Evolutionary conservation across 1,284 basidiomycete genomes (phyloP).

Genomic region (Golubevia pallescens): DNA sequence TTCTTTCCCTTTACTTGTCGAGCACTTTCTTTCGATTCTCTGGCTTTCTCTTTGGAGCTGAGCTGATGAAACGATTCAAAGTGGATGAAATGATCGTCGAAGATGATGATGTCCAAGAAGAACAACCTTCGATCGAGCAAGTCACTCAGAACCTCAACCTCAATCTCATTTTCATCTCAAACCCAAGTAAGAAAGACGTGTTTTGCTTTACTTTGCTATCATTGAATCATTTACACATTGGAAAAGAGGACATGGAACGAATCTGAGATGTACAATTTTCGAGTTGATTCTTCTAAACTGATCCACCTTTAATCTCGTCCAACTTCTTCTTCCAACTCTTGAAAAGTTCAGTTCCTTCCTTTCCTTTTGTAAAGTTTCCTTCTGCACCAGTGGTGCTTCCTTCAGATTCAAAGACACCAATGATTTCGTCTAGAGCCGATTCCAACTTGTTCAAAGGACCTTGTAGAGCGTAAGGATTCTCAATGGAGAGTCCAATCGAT

Average conservation of each 20-base stretch:
- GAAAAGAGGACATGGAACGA: too few relatives aligned
- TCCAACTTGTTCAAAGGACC: constrained; percentile 42
- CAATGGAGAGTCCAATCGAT: constrained; percentile 40
- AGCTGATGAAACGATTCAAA: background rate
- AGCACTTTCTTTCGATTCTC: background rate
- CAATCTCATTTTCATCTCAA: background rate
- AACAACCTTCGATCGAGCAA: background rate
- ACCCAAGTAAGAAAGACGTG: background rate
- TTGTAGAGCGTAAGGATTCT: constrained; percentile 46
- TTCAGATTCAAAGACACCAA: constrained; percentile 40
- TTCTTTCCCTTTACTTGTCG: background rate
- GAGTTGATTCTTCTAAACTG: background rate
- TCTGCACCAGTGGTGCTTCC: constrained; percentile 38
- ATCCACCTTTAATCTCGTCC: constrained; percentile 32
- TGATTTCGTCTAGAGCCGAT: constrained; percentile 37
- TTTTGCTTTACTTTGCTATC: too few relatives aligned
- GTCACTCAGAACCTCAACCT: background rate
- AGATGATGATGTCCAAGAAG: background rate
- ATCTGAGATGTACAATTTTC: too few relatives aligned
- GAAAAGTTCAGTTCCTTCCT: constrained; percentile 39
- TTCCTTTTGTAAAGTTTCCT: constrained; percentile 41
- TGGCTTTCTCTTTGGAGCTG: too few relatives aligned
- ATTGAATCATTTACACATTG: too few relatives aligned
- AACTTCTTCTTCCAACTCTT: constrained; percentile 41
- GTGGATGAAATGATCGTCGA: background rate